These are phyloP conservation scores for Ajuga chamaepitys DNA, from an alignment of 257 asterid genomes.

Conservation along the genomic window DNA sequence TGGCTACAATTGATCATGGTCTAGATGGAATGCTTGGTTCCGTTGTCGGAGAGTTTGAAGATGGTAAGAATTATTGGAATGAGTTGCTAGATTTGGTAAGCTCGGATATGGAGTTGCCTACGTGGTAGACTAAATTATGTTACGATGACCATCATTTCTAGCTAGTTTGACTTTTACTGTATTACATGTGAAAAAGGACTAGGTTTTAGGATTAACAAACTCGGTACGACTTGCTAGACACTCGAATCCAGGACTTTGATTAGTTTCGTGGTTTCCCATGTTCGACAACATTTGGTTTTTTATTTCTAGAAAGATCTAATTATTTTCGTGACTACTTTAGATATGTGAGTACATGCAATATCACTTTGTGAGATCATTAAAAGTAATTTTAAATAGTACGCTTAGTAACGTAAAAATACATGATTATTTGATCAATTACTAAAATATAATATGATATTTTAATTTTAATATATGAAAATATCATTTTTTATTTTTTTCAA, in stretches of 20 bases:
- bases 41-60: slow-evolving; percentile 17
- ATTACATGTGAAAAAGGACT: background rate
- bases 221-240: too few relatives aligned
- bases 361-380: too few relatives aligned
- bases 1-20: background rate
- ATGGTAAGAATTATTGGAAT: slow-evolving; percentile 22
- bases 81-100: slow-evolving; percentile 33
- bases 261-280: background rate
- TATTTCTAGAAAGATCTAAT: too few relatives aligned
- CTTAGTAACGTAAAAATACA: too few relatives aligned
- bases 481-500: too few relatives aligned
- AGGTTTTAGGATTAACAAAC: background rate
- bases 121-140: slow-evolving; percentile 4
- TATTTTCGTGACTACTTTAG: too few relatives aligned
- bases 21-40: background rate
- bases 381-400: too few relatives aligned
- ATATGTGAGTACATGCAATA: too few relatives aligned
- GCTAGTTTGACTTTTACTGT: background rate
- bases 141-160: background rate
- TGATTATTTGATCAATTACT: too few relatives aligned
- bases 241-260: background rate
- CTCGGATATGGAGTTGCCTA: slow-evolving; percentile 15
- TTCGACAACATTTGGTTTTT: background rate
- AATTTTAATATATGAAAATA: too few relatives aligned
- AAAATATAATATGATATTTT: too few relatives aligned